Conservation (phyloP, 805 yeast genomes). For the Saturnispora gosingensis region DNA sequence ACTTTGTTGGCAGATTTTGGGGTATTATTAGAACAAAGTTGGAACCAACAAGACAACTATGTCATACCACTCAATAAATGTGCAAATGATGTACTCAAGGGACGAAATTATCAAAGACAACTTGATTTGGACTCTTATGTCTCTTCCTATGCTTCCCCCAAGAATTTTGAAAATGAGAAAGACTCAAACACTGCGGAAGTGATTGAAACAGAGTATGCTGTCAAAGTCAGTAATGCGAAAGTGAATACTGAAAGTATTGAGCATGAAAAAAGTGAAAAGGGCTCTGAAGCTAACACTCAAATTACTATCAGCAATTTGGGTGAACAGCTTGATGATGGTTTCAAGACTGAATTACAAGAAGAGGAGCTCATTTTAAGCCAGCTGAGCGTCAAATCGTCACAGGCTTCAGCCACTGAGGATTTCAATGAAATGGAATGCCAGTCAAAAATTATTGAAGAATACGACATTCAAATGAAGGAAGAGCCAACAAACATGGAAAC, state of each 20-base stretch:
- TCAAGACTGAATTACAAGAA: constrained; percentile 2
- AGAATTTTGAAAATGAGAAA: constrained; percentile 7
- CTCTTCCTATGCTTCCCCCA: background rate
- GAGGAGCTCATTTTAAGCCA: constrained; percentile 1
- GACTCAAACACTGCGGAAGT: background rate
- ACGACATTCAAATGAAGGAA: background rate
- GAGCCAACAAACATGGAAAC: background rate
- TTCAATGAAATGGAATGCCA: background rate
- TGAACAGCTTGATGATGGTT: constrained; percentile 5
- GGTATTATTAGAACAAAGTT: constrained; percentile 40
- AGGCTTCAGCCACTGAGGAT: background rate
- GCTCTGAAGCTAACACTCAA: constrained; percentile 1
- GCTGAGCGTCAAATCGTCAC: background rate
- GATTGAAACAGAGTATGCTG: background rate
- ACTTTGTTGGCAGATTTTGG: constrained; percentile 47
- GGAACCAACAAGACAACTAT: constrained; percentile 17
- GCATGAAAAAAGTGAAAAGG: constrained; percentile 5
- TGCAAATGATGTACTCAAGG: constrained; percentile 1
- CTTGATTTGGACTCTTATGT: constrained; percentile 8
- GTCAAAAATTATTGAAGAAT: background rate
- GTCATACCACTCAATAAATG: constrained; percentile 8
- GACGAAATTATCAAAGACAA: constrained; percentile 6
- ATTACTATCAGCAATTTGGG: background rate
- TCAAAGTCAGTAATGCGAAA: constrained; percentile 3
- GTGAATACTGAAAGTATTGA: background rate